Evolutionary conservation across 768 basidiomycete genomes (phyloP).

Genomic region (Kwoniella sp.): DNA sequence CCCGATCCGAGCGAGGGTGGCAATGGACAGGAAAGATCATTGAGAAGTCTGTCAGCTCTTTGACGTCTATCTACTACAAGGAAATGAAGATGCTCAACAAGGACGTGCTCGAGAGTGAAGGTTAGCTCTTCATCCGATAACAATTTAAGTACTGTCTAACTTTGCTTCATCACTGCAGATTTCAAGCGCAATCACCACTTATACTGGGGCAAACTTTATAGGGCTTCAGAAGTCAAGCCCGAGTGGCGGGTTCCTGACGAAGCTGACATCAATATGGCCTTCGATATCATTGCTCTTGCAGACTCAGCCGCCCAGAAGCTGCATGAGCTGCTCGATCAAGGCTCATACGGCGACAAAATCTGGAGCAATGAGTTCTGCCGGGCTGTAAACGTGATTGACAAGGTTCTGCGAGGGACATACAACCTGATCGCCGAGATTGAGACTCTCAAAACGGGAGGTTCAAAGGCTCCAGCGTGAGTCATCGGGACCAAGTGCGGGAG

Average conservation of each 20-base stretch:
- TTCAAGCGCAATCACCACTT: constrained; percentile 66
- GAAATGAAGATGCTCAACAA: constrained; percentile 79
- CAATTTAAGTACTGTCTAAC: neutral
- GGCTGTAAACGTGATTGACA: constrained; percentile 67
- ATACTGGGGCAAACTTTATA: constrained; percentile 76
- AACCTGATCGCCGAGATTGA: constrained; percentile 39
- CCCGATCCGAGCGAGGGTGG: constrained; percentile 74
- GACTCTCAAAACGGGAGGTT: constrained; percentile 56
- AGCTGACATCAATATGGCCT: constrained; percentile 69
- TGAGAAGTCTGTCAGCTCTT: constrained; percentile 64
- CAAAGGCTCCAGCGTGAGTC: constrained; percentile 47
- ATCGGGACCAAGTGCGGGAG: neutral
- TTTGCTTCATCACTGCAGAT: constrained; percentile 52
- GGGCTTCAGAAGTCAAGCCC: constrained; percentile 66
- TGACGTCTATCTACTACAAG: constrained; percentile 73
- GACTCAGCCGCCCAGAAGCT: constrained; percentile 55
- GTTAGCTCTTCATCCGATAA: constrained; percentile 54
- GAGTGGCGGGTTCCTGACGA: constrained; percentile 75
- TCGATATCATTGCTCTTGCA: constrained; percentile 67
- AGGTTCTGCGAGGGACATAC: constrained; percentile 65
- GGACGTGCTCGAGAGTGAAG: constrained; percentile 67
- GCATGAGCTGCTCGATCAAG: constrained; percentile 60
- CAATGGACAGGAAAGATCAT: constrained; percentile 75
- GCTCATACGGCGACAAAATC: constrained; percentile 59
- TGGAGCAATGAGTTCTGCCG: constrained; percentile 88